Conservation (phyloP, 257 asterid genomes). For the Plectranthus barbatus region DNA sequence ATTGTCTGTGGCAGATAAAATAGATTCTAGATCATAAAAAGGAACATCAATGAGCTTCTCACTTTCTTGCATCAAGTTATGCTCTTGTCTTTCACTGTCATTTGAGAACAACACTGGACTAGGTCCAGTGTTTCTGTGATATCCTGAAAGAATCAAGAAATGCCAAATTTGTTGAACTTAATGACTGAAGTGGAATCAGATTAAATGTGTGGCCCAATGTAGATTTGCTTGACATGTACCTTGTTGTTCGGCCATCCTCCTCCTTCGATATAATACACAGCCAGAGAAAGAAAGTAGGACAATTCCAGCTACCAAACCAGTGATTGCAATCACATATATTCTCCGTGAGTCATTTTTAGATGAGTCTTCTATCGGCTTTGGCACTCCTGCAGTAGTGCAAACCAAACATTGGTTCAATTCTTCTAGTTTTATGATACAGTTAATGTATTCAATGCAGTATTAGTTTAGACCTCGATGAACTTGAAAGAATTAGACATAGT, state of each 20-base stretch:
- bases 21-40: constrained; percentile 26
- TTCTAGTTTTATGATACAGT: background rate
- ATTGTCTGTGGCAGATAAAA: constrained; percentile 41
- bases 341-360: background rate
- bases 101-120: background rate
- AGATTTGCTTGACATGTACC: background rate
- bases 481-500: background rate
- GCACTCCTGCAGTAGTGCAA: background rate
- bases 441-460: background rate
- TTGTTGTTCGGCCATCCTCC: constrained; percentile 1
- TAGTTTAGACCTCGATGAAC: background rate
- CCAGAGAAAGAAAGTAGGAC: constrained; percentile 11
- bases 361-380: background rate
- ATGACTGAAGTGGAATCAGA: too few relatives aligned
- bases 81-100: constrained; percentile 13
- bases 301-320: constrained; percentile 14
- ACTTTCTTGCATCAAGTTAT: constrained; percentile 25
- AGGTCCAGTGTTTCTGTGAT: constrained; percentile 8
- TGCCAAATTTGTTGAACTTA: too few relatives aligned
- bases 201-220: background rate
- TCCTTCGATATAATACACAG: constrained; percentile 19
- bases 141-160: background rate
- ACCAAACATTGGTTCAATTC: background rate
- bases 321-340: constrained; percentile 1
- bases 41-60: constrained; percentile 30